Conservation (phyloP, 495 filamentous ascomycete genomes). For the Penicillium soppii region DNA sequence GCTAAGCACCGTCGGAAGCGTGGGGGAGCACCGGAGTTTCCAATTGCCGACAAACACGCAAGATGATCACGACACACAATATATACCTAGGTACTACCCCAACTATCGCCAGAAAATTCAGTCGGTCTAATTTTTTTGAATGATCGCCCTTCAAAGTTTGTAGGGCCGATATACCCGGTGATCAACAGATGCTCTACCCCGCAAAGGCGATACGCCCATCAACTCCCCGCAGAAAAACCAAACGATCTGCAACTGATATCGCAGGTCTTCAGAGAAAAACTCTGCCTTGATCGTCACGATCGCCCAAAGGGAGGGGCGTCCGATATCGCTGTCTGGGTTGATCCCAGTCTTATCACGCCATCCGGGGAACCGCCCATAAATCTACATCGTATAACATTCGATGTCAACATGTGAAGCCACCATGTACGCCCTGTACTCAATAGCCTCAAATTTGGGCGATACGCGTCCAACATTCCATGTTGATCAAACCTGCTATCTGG, state of each 20-base stretch:
- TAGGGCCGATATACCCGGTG: slow-evolving; percentile 1
- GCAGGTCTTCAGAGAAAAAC: slow-evolving; percentile 1
- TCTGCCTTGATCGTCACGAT: slow-evolving; percentile 7
- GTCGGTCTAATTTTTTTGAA: not conserved
- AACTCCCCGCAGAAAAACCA: not conserved
- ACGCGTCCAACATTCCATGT: no score
- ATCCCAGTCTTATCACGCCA: slow-evolving; percentile 1
- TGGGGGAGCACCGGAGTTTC: not conserved
- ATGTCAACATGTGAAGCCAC: no score
- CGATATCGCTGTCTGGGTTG: slow-evolving; percentile 7
- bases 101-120: no score
- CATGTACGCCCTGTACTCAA: no score
- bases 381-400: not conserved
- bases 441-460: no score
- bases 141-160: not conserved
- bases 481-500: not conserved
- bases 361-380: not conserved
- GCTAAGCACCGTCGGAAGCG: not conserved
- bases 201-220: not conserved
- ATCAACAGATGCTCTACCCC: not conserved
- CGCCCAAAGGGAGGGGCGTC: not conserved
- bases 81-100: no score
- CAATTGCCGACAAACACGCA: not conserved
- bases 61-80: no score
- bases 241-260: slow-evolving; percentile 7